phyloP scores from a whole-genome alignment of 2,329 filamentous ascomycete genomes.

The Penicillium sp. region DNA sequence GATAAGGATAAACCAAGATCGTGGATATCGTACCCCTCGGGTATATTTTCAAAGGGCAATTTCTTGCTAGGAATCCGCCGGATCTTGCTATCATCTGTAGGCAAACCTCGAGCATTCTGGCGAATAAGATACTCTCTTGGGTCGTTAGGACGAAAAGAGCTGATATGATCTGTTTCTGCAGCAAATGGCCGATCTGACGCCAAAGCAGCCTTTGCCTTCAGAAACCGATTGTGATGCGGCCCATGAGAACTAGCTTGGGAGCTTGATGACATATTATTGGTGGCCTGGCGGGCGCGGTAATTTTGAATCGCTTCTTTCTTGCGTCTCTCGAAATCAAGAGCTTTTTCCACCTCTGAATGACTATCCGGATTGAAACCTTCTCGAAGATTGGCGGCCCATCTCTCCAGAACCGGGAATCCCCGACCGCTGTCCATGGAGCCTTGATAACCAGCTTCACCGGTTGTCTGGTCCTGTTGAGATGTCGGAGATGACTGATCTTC shows the following conservation, averaged over 20 bases:
- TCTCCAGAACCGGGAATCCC: slow-evolving; percentile 23
- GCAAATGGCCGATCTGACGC: slow-evolving; percentile 1
- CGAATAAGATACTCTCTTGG: slow-evolving; percentile 20
- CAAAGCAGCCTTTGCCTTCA: slow-evolving; percentile 21
- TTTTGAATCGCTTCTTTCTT: slow-evolving; percentile 23
- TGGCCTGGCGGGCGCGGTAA: neutral
- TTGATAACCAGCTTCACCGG: neutral
- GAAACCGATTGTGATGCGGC: slow-evolving; percentile 16
- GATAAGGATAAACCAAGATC: neutral
- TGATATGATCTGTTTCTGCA: slow-evolving; percentile 1
- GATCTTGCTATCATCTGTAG: neutral
- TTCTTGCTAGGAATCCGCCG: slow-evolving; percentile 5
- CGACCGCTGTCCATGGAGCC: slow-evolving; percentile 18
- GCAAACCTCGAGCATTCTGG: neutral
- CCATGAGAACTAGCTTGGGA: neutral
- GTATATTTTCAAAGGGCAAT: slow-evolving; percentile 21
- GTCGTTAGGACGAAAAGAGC: slow-evolving; percentile 7
- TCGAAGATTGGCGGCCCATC: slow-evolving; percentile 23
- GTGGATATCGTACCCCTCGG: slow-evolving; percentile 16
- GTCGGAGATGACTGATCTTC: neutral
- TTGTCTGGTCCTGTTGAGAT: neutral
- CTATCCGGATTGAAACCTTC: slow-evolving; percentile 2
- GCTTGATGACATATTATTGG: neutral
- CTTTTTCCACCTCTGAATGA: slow-evolving; percentile 15
- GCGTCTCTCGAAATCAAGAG: slow-evolving; percentile 23